phyloP scores from a whole-genome alignment of 2,329 filamentous ascomycete species.

The Colletotrichum sp. region DNA sequence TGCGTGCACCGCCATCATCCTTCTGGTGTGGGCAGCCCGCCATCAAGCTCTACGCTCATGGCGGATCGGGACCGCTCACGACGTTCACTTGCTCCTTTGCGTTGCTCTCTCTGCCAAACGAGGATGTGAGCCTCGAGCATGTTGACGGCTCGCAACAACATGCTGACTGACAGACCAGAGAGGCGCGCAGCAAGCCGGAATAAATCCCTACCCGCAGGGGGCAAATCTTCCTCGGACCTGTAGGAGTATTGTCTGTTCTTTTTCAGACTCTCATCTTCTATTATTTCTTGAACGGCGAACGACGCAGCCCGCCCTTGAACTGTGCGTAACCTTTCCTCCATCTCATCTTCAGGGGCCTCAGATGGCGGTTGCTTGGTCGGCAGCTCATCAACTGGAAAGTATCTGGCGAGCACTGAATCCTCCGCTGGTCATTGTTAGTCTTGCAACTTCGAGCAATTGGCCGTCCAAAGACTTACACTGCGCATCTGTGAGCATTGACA shows the following conservation, averaged over 20 bases:
- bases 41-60: neutral
- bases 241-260: constrained; percentile 16
- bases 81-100: constrained; percentile 1
- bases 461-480: constrained; percentile 36
- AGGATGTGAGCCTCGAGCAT: constrained; percentile 40
- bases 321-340: constrained; percentile 19
- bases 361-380: constrained; percentile 16
- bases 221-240: constrained; percentile 32
- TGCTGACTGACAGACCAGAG: constrained; percentile 36
- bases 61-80: neutral
- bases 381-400: constrained; percentile 37
- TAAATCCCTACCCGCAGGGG: constrained; percentile 31
- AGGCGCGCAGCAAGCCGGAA: constrained; percentile 35
- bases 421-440: constrained; percentile 3
- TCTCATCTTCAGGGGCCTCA: constrained; percentile 29
- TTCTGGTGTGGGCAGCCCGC: neutral
- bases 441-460: constrained; percentile 14
- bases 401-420: constrained; percentile 24
- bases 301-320: constrained; percentile 3
- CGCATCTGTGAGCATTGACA: constrained; percentile 34
- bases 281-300: neutral
- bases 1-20: neutral
- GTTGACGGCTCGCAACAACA: constrained; percentile 39
- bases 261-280: neutral
- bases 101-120: constrained; percentile 32